Conservation (phyloP, 1,284 basidiomycete species). For the Stereum hirsutum region DNA sequence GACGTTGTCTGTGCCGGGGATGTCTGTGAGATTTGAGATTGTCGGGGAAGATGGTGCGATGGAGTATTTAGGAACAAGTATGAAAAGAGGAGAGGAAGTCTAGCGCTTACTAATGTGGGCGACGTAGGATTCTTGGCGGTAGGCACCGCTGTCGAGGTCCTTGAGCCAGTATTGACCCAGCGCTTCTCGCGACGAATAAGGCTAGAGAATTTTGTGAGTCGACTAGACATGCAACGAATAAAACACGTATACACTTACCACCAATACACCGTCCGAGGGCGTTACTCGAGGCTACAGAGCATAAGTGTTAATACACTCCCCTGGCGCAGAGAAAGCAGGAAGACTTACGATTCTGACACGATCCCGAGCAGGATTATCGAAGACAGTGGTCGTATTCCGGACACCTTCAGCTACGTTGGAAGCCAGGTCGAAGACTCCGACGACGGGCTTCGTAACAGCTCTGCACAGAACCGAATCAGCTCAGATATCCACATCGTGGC, state of each 20-base stretch:
- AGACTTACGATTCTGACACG: slow-evolving; percentile 68
- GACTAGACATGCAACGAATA: neutral
- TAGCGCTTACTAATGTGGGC: slow-evolving; percentile 70
- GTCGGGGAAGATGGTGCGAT: too few relatives aligned
- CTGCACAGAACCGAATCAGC: slow-evolving; percentile 27
- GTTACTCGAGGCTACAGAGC: slow-evolving; percentile 70
- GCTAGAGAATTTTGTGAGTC: slow-evolving; percentile 31
- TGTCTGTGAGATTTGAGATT: slow-evolving; percentile 36
- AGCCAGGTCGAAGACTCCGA: slow-evolving; percentile 94
- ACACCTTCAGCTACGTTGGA: slow-evolving; percentile 98
- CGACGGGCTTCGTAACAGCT: slow-evolving; percentile 92
- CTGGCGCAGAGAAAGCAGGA: neutral
- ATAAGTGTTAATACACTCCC: slow-evolving; percentile 1
- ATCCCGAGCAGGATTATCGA: slow-evolving; percentile 89
- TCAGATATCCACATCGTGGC: slow-evolving; percentile 5
- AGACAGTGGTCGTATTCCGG: slow-evolving; percentile 97
- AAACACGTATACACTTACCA: slow-evolving; percentile 46
- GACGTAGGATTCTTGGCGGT: slow-evolving; percentile 81
- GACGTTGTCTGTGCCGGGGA: slow-evolving; percentile 77
- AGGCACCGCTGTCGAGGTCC: slow-evolving; percentile 84
- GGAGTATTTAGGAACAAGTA: slow-evolving; percentile 2
- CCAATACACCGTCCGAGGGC: slow-evolving; percentile 78
- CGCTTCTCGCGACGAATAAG: slow-evolving; percentile 85
- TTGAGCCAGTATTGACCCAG: slow-evolving; percentile 95
- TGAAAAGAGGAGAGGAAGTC: neutral